phyloP scores from a whole-genome alignment of 345 rosid species.

The Melaleuca quinquenervia region DNA sequence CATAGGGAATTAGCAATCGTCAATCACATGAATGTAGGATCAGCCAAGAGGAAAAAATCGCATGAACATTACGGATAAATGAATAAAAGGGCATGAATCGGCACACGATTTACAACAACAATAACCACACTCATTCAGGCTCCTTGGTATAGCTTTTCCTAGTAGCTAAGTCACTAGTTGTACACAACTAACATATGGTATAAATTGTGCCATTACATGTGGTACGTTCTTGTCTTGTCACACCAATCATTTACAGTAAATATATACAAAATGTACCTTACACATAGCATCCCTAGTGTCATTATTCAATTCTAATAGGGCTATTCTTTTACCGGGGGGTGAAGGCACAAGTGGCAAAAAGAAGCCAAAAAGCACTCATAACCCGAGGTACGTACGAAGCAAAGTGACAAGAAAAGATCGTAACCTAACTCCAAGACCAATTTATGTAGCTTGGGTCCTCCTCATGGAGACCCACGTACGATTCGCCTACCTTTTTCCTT shows the following conservation, averaged over 20 bases:
- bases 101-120: background rate
- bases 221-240: background rate
- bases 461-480: background rate
- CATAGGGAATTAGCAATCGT: background rate
- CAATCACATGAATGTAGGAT: background rate
- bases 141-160: background rate
- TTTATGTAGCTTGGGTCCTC: background rate
- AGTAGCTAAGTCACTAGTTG: background rate
- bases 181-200: background rate
- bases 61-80: background rate
- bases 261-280: background rate
- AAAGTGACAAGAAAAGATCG: background rate
- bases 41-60: background rate
- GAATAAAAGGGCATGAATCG: background rate
- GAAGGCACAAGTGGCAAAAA: background rate
- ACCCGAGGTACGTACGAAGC: background rate
- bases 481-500: background rate
- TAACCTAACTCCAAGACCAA: background rate
- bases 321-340: background rate
- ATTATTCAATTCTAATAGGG: background rate
- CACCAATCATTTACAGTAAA: background rate
- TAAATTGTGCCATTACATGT: background rate
- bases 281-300: background rate
- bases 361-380: background rate
- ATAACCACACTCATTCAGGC: background rate